phyloP scores from a whole-genome alignment of 2,329 filamentous ascomycete genomes.

The Cladosporium austrohemisphaericum region DNA sequence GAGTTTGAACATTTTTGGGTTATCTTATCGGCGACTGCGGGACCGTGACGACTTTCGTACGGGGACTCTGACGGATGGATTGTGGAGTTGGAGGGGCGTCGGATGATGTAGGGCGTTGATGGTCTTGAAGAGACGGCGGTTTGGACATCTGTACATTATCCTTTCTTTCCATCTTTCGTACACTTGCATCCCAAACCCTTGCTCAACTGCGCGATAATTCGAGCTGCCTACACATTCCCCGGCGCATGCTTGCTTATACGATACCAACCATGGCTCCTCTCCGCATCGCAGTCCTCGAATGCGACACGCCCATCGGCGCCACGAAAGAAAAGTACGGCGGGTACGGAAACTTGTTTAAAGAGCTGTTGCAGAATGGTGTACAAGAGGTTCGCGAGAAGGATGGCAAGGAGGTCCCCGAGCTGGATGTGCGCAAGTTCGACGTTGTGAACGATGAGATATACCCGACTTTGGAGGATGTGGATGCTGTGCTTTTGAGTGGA shows the following conservation, averaged over 20 bases:
- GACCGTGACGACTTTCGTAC: no score
- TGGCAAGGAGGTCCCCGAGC: slow-evolving; percentile 40
- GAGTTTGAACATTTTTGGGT: no score
- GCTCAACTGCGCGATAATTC: background rate
- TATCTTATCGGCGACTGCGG: slow-evolving; percentile 6
- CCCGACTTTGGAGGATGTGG: slow-evolving; percentile 68
- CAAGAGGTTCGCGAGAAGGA: slow-evolving; percentile 42
- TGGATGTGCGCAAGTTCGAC: slow-evolving; percentile 65
- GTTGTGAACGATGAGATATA: slow-evolving; percentile 67
- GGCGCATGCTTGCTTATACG: no score
- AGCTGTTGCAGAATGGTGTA: slow-evolving; percentile 50
- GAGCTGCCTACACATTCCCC: no score
- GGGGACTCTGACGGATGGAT: no score
- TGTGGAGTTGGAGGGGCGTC: no score
- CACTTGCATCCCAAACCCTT: no score
- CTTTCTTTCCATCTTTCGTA: background rate
- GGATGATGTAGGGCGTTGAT: no score
- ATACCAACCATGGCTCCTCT: slow-evolving; percentile 39
- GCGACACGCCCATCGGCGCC: slow-evolving; percentile 69
- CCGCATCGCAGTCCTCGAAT: slow-evolving; percentile 82
- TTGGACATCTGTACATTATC: no score
- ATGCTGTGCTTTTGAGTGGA: slow-evolving; percentile 80
- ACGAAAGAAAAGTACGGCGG: slow-evolving; percentile 63
- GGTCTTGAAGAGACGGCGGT: no score
- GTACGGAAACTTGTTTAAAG: slow-evolving; percentile 64